Evolutionary conservation across 495 filamentous ascomycete species (phyloP).

Genomic region (Neurospora africana): DNA sequence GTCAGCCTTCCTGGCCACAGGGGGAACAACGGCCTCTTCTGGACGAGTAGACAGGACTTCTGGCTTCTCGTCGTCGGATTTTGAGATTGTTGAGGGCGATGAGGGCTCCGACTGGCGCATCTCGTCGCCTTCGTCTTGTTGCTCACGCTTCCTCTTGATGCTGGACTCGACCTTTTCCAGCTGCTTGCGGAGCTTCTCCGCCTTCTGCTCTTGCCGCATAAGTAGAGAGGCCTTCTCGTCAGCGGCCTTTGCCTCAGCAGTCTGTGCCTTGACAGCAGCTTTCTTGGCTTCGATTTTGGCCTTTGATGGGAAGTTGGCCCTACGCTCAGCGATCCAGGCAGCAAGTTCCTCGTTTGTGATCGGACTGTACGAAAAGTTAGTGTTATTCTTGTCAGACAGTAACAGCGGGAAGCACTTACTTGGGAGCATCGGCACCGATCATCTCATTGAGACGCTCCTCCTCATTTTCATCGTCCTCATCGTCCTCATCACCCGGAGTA

Average conservation of each 20-base stretch:
- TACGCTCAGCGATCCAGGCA: neutral
- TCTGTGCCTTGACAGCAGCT: constrained; percentile 10
- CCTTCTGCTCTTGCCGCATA: constrained; percentile 35
- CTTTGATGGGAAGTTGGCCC: neutral
- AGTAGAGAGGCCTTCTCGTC: constrained; percentile 11
- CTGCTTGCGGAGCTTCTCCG: constrained; percentile 39
- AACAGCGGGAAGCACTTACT: constrained; percentile 28
- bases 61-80: constrained; percentile 37
- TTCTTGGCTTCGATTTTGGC: neutral
- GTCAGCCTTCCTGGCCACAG: constrained; percentile 37
- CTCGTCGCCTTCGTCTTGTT: constrained; percentile 46
- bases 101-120: constrained; percentile 33
- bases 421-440: constrained; percentile 35
- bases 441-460: constrained; percentile 57
- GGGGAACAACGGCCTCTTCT: constrained; percentile 23
- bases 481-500: constrained; percentile 61
- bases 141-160: constrained; percentile 47
- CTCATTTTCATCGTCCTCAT: constrained; percentile 66
- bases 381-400: constrained; percentile 12
- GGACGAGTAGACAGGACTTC: constrained; percentile 36
- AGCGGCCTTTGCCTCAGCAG: constrained; percentile 18
- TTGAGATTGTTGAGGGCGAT: constrained; percentile 28
- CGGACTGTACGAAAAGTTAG: neutral
- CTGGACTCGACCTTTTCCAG: constrained; percentile 42
- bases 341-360: neutral